A percentile compares a stretch with the other conserved stretches of the same genome.
These are phyloP conservation scores for Mucor racemosus DNA, from an alignment of 371 early-diverging fungal genomes.

Conservation along the genomic window DNA sequence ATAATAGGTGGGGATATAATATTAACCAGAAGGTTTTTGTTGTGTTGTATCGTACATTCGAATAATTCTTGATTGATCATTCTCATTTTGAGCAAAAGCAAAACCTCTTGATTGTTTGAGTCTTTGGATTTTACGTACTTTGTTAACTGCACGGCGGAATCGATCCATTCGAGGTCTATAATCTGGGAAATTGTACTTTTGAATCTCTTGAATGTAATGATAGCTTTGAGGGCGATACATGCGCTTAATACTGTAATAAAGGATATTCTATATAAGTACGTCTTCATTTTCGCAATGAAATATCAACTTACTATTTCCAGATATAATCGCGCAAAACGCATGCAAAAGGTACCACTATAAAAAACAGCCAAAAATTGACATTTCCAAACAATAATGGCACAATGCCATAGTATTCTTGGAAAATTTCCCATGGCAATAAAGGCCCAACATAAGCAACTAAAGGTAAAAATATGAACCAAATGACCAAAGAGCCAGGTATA, in stretches of 20 bases:
- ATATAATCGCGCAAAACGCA: slow-evolving; percentile 84
- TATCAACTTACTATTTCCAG: slow-evolving; percentile 89
- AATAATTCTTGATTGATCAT: slow-evolving; percentile 91
- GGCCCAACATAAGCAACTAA: slow-evolving; percentile 87
- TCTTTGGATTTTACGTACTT: slow-evolving; percentile 92
- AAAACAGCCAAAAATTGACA: slow-evolving; percentile 86
- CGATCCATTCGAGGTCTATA: slow-evolving; percentile 95
- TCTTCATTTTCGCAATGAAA: not conserved
- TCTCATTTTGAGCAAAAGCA: slow-evolving; percentile 97
- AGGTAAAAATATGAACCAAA: slow-evolving; percentile 91
- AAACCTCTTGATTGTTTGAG: slow-evolving; percentile 91
- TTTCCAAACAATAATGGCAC: slow-evolving; percentile 70
- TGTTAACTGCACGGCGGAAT: slow-evolving; percentile 96
- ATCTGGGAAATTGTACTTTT: slow-evolving; percentile 96
- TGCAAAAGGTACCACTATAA: slow-evolving; percentile 78
- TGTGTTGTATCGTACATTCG: slow-evolving; percentile 95
- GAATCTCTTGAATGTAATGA: slow-evolving; percentile 97
- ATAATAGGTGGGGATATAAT: not conserved
- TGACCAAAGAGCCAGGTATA: slow-evolving; percentile 79
- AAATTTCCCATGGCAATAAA: slow-evolving; percentile 57
- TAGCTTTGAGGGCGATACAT: slow-evolving; percentile 83
- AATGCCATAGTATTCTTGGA: slow-evolving; percentile 85
- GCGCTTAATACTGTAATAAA: slow-evolving; percentile 65
- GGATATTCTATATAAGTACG: too few species aligned
- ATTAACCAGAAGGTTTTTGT: slow-evolving; percentile 82